phyloP scores from a whole-genome alignment of 2,329 filamentous ascomycete species.

The Curvularia verruculosa region DNA sequence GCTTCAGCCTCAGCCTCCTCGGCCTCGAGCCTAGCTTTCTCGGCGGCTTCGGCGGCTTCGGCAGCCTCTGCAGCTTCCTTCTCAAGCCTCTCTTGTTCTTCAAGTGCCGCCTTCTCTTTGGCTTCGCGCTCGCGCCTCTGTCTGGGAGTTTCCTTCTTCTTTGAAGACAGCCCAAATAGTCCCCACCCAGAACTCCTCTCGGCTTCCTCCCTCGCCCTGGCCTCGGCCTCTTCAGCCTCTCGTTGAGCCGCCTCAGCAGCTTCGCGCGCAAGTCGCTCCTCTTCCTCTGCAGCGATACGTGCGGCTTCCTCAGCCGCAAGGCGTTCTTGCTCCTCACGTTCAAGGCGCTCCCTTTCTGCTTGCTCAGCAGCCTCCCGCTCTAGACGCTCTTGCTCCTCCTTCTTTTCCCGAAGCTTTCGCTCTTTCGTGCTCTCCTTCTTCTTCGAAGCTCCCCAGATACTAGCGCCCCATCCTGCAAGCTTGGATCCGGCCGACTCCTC shows the following conservation, averaged over 20 bases:
- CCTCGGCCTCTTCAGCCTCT: constrained; percentile 27
- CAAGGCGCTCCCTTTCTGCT: constrained; percentile 34
- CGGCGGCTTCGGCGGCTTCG: constrained; percentile 30
- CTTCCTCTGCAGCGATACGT: constrained; percentile 39
- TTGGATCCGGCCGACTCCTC: constrained; percentile 31
- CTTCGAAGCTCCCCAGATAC: constrained; percentile 36
- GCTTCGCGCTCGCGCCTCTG: constrained; percentile 39
- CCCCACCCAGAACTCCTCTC: constrained; percentile 36
- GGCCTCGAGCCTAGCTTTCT: constrained; percentile 42
- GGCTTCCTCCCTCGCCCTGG: constrained; percentile 24
- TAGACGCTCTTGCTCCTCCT: constrained; percentile 40
- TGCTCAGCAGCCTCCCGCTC: constrained; percentile 17
- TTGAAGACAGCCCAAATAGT: constrained; percentile 21
- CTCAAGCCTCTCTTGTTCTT: constrained; percentile 40
- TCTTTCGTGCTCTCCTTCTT: constrained; percentile 49
- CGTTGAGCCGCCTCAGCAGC: constrained; percentile 21
- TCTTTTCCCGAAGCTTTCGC: constrained; percentile 43
- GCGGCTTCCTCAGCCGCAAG: constrained; percentile 40
- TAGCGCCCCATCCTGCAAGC: constrained; percentile 41
- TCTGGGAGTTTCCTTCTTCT: constrained; percentile 47
- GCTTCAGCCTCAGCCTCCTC: constrained; percentile 35
- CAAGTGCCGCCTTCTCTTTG: constrained; percentile 34
- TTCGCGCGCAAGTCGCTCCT: constrained; percentile 47
- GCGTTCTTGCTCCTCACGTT: constrained; percentile 34
- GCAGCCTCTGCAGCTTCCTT: constrained; percentile 38